Evolutionary conservation across 352 stramenopile species (phyloP), one percentile per base, ranked within the genome.

Genomic region (Ochromonadaceae sp.): DNA sequence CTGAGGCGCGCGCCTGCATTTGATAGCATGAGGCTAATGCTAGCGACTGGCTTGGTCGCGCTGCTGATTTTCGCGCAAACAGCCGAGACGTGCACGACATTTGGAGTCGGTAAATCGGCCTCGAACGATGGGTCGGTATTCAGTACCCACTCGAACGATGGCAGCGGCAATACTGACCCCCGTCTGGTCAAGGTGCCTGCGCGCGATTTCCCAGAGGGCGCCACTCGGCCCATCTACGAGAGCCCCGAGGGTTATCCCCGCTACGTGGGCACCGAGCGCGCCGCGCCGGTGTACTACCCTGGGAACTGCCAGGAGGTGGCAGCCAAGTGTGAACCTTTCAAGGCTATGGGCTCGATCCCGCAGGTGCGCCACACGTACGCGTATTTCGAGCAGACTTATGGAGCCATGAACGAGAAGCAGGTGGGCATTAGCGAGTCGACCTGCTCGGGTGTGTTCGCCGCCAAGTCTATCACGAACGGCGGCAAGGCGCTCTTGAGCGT

Each of bases 351-450:
- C 1, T 85, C 75, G 56, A 87, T 94, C 44, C 78, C 82, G 17
- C 81, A 97, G 67, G 82, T 95, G 0, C 46, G 70, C 22, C 79
- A 90, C 70, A 97, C 89, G 31, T 95, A 83, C 71, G 86, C 78
- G 17, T 95, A 95, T 73, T 86, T 90, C 47, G 87, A 96, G 67
- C 86, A 91, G 44, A 78, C 75, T 17, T 88, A 97, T 67, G 86
- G 81, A 35, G 85, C 93, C 70, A 91, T 95, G 72, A 97, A 97
- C 73, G 89, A 97, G 60, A 72, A 85, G 56, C 82, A 93, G 72
- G 75, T 96, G 42, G 90, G 76, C 49, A 95, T 97, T 48, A 85
- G 78, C 2, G 89, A 96, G 78, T 92, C 81, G 53, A 96, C 88
- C 22, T 95, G 87, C 61, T 79, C 79, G 3, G 79, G 79, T n/a